Base-by-base conservation (phyloP, 1,139 yeast genomes). In the Candida frijolesensis region DNA sequence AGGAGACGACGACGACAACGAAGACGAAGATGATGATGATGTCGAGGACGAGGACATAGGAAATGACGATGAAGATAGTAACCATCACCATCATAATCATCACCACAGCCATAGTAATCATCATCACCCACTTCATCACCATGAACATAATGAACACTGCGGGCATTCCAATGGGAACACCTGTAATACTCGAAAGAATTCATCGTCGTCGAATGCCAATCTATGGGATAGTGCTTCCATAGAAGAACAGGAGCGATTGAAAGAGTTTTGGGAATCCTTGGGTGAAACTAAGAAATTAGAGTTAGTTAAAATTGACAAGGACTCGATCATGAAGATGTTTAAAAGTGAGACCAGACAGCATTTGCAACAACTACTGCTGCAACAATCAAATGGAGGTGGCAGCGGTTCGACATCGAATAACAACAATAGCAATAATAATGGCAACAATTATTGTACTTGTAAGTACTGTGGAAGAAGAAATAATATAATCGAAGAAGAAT, bases 391-490 rank as follows among this genome's bases (percentile, higher is more conserved):
- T 50, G 47, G 45, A 48, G 25, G 18, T 25, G n/a, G 18, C 14
- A 11, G 22, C 11, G 52, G 42, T 41, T 45, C 44, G 41, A 32
- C 29, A 8, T 16, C 34, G 15, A 35, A 35, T 37, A 25, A 29
- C 18, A 51, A 45, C 44, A 43, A 18, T 22, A 45, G 30, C 30
- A 47, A 39, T 49, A 14, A 33, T 18, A 27, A 22, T 38, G 32
- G 32, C 14, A n/a, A 42, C 18, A 51, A 51, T 39, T 51, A 48
- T 14, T 91, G 97, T 65, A 79, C 84, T 51, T 92, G 98, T 65
- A 73, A 84, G 5, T 84, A 84, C 30, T 92, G 98, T 68, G 96
- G 95, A 1, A 79, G 90, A 48, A 84, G 88, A 57, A 83, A 85
- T 57, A 72, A 77, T 53, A 83, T 91, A 30, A 82, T 90, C 57